Evolutionary conservation across 768 basidiomycete species (phyloP).

Genomic region (Wakefieldia striispora): DNA sequence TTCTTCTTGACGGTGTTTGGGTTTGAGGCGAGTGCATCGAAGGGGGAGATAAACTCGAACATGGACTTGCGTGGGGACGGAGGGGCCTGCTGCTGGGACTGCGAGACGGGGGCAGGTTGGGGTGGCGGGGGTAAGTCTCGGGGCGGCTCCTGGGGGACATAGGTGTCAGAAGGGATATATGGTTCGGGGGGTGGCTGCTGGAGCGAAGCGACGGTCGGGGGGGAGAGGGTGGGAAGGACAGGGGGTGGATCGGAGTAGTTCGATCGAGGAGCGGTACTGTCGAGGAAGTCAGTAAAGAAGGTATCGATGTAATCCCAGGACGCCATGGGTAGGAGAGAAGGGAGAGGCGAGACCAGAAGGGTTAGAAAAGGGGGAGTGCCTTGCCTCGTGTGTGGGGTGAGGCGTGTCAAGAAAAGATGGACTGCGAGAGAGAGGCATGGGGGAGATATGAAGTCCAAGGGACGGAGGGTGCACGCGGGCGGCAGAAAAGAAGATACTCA

Average conservation of each 20-base stretch:
- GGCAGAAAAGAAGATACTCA: slow-evolving; percentile 46
- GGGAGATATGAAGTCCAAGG: too few relatives aligned
- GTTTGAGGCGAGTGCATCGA: slow-evolving; percentile 70
- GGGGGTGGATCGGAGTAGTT: slow-evolving; percentile 51
- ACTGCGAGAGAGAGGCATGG: too few relatives aligned
- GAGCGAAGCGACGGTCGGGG: slow-evolving; percentile 50
- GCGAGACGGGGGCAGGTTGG: slow-evolving; percentile 21
- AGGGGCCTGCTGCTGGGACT: slow-evolving; percentile 45
- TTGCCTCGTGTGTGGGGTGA: slow-evolving; percentile 30
- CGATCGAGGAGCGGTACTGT: slow-evolving; percentile 47
- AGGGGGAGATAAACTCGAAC: slow-evolving; percentile 84
- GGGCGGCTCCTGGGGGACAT: slow-evolving; percentile 24
- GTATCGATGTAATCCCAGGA: slow-evolving; percentile 33
- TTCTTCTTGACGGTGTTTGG: slow-evolving; percentile 59
- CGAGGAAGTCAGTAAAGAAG: slow-evolving; percentile 27
- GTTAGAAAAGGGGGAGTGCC: slow-evolving; percentile 19
- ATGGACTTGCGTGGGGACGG: slow-evolving; percentile 76
- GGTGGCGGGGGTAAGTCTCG: slow-evolving; percentile 24
- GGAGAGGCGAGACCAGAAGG: slow-evolving; percentile 12
- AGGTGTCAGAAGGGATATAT: slow-evolving; percentile 43
- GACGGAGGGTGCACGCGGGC: background rate
- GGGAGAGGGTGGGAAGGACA: slow-evolving; percentile 29
- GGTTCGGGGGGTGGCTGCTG: slow-evolving; percentile 19
- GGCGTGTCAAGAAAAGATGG: slow-evolving; percentile 12
- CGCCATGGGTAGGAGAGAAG: slow-evolving; percentile 24